Conservation (phyloP, 345 rosid species). For the Laguncularia racemosa region DNA sequence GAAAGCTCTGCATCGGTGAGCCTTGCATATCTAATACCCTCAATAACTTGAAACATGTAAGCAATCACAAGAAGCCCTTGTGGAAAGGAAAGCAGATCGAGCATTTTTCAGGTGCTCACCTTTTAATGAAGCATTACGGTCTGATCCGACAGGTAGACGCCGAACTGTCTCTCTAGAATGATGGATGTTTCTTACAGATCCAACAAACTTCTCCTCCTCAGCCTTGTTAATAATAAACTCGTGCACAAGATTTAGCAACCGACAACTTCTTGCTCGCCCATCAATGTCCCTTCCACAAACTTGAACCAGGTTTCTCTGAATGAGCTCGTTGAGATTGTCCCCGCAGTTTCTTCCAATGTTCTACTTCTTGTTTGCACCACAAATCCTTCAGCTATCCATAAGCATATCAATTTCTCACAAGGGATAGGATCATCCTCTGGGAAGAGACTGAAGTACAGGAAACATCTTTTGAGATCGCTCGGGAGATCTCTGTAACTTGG, state of each 20-base stretch:
- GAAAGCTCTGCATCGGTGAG: conserved; percentile 4
- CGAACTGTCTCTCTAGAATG: neutral
- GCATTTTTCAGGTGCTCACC: neutral
- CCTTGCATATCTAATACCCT: conserved; percentile 7
- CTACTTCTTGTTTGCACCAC: neutral
- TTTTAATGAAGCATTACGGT: no score
- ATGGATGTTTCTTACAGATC: neutral
- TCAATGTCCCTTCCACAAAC: neutral
- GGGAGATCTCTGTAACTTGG: conserved; percentile 16
- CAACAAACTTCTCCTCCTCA: conserved; percentile 5
- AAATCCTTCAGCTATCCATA: conserved; percentile 21
- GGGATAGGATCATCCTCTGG: conserved; percentile 11
- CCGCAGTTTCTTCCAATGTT: conserved; percentile 8
- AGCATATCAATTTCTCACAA: conserved; percentile 1
- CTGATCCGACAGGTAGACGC: neutral
- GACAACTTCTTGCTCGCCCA: conserved; percentile 8
- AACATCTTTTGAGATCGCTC: conserved; percentile 8
- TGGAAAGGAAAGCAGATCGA: conserved; percentile 2
- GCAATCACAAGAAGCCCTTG: neutral
- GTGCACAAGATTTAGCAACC: conserved; percentile 6
- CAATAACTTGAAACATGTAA: neutral
- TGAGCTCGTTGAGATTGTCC: conserved; percentile 9
- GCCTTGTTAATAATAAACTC: conserved; percentile 10
- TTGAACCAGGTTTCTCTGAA: conserved; percentile 10
- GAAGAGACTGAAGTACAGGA: conserved; percentile 15